A percentile compares a stretch with the other conserved stretches of the same genome.
Evolutionary conservation across 2,329 filamentous ascomycete species (phyloP).

Genomic region (Neonectria hederae): DNA sequence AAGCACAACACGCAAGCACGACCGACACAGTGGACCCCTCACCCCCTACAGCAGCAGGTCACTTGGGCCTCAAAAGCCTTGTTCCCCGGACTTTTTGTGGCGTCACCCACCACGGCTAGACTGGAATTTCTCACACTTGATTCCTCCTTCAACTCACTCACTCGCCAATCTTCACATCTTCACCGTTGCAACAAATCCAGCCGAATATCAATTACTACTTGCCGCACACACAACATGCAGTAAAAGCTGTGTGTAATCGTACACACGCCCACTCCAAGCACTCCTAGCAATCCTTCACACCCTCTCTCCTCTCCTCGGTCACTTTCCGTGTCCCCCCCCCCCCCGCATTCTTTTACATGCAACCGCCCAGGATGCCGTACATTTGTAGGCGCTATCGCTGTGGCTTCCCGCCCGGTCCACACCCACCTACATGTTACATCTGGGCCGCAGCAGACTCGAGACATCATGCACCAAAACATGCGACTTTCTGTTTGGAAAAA

Average conservation of each 20-base stretch:
- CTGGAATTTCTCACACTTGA: neutral
- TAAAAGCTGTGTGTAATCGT: neutral
- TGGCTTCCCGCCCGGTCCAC: neutral
- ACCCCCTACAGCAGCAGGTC: neutral
- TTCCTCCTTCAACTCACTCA: neutral
- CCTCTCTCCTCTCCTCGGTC: constrained; percentile 12
- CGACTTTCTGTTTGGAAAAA: constrained; percentile 4
- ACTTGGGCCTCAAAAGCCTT: neutral
- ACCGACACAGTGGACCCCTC: neutral
- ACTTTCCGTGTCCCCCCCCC: constrained; percentile 22
- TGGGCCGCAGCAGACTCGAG: neutral
- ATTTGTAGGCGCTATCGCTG: neutral
- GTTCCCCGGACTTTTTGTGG: constrained; percentile 4
- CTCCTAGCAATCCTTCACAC: neutral
- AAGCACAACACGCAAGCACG: neutral
- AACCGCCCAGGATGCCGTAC: constrained; percentile 2
- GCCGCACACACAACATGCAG: neutral
- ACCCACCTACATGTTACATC: neutral
- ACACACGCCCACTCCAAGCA: neutral
- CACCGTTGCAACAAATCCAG: neutral
- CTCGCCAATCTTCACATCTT: neutral
- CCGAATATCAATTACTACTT: neutral
- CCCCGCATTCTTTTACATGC: constrained; percentile 19
- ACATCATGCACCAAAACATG: neutral
- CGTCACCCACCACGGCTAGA: neutral